These are phyloP conservation scores for Cercospora zeae-maydis DNA, from an alignment of 2,329 filamentous ascomycete genomes.

Conservation along the genomic window DNA sequence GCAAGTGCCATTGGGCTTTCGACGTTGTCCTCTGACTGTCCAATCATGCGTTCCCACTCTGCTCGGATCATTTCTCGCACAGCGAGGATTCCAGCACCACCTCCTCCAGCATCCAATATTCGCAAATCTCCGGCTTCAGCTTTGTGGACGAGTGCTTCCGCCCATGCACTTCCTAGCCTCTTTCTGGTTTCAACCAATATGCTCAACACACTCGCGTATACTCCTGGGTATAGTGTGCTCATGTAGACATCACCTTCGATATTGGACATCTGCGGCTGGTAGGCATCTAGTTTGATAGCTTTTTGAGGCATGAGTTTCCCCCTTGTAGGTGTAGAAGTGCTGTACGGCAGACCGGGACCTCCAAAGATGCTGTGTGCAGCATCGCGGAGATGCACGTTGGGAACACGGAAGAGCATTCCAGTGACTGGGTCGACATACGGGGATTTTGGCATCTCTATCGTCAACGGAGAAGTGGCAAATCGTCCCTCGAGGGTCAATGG, in stretches of 20 bases:
- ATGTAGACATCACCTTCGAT: conserved; percentile 74
- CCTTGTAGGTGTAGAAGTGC: conserved; percentile 63
- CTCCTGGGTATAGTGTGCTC: conserved; percentile 64
- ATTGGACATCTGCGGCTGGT: conserved; percentile 64
- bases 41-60: conserved; percentile 70
- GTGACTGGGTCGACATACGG: conserved; percentile 67
- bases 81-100: conserved; percentile 68
- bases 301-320: conserved; percentile 59
- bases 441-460: conserved; percentile 69
- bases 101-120: conserved; percentile 71
- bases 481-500: conserved; percentile 70
- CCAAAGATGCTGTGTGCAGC: conserved; percentile 73
- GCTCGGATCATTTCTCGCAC: conserved; percentile 75
- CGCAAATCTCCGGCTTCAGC: conserved; percentile 54
- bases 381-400: conserved; percentile 70
- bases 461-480: conserved; percentile 69
- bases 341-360: conserved; percentile 70
- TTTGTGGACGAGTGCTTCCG: conserved; percentile 60
- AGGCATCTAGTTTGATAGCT: conserved; percentile 61
- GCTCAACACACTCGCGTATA: conserved; percentile 65
- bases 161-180: conserved; percentile 67
- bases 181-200: conserved; percentile 70
- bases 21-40: conserved; percentile 1
- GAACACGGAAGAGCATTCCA: conserved; percentile 57
- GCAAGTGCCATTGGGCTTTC: conserved; percentile 29